Evolutionary conservation across 352 stramenopile genomes (phyloP), one percentile per base, ranked within the genome.

Genomic region (Pythium pyrilobum): DNA sequence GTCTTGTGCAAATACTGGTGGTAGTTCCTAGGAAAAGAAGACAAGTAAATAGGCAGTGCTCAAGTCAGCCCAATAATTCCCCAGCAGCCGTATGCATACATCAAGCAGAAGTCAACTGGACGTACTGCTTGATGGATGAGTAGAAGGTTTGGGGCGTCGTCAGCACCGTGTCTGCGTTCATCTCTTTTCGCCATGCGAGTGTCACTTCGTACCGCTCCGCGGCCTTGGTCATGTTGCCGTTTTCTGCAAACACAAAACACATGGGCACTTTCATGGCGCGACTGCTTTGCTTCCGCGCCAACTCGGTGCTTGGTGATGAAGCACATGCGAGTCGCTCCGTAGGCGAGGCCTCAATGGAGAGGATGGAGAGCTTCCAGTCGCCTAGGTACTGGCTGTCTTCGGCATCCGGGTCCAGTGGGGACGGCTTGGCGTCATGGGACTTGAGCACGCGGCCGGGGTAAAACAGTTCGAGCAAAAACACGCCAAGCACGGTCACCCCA

Each of bases 1-100:
- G 71, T 70, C 59, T 93, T 93, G 68, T 91, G 82, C 5, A 90
- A 56, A 54, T 62, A 88, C 43, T 93, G 82, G 21, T 77, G 81
- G 71, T 91, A 91, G 46, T 82, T 69, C 34, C 81, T 92, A 53
- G 9, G 36, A 3, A 15, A 72, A 64, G n/a, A n/a, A n/a, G n/a
- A n/a, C n/a, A n/a, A 36, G 12, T 66, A 64, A 37, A 79, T 79
- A 5, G 63, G 67, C 52, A n/a, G n/a, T n/a, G n/a, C n/a, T n/a
- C n/a, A n/a, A n/a, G n/a, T n/a, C n/a, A n/a, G n/a, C 37, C 44
- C 29, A 34, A 56, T 2, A 37, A 11, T 9, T 25, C 1, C 2
- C 12, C 32, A 37, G 9, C 32, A 37, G 15, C 5, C 23, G 68
- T 66, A n/a, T n/a, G n/a, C 20, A 41, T 4, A 10, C 1, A 49